Conservation (phyloP, 805 yeast species). For the Pichia scutulata region DNA sequence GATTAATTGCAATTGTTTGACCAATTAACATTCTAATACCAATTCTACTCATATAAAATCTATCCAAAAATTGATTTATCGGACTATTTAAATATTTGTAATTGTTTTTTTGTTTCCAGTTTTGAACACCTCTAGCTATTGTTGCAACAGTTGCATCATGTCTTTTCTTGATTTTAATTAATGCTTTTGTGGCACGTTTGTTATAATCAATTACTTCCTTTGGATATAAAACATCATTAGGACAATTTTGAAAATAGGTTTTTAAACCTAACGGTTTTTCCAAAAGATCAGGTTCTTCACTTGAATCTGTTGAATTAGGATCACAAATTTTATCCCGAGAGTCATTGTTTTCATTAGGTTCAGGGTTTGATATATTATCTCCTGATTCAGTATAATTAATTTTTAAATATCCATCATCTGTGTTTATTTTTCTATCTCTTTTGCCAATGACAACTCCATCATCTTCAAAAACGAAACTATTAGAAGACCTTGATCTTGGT, state of each 20-base stretch:
- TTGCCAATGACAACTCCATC: conserved; percentile 37
- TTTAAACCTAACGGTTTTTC: conserved; percentile 12
- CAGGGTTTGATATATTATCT: not conserved
- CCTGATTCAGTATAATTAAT: not conserved
- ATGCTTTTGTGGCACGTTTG: conserved; percentile 53
- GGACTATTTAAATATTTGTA: conserved; percentile 51
- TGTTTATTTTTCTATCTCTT: conserved; percentile 6
- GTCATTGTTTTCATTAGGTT: not conserved
- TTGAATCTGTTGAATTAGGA: not conserved
- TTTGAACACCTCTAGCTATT: conserved; percentile 85
- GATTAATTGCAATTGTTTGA: conserved; percentile 73
- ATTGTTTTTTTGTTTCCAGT: conserved; percentile 62
- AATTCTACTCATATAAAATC: conserved; percentile 84
- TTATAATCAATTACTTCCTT: conserved; percentile 68
- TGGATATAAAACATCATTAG: conserved; percentile 54
- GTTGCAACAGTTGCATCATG: conserved; percentile 93
- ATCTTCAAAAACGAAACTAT: conserved; percentile 30
- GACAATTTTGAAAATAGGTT: conserved; percentile 37
- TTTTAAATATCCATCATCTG: conserved; percentile 3
- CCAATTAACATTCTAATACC: conserved; percentile 92
- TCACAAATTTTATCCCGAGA: not conserved
- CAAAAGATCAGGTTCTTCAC: conserved; percentile 8
- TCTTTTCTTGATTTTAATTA: conserved; percentile 66
- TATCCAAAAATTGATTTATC: conserved; percentile 73
- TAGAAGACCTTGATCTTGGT: not conserved